Evolutionary conservation across 2,329 filamentous ascomycete genomes (phyloP), one percentile per base, ranked within the genome.

Genomic region (Periglandula ipomoeae): DNA sequence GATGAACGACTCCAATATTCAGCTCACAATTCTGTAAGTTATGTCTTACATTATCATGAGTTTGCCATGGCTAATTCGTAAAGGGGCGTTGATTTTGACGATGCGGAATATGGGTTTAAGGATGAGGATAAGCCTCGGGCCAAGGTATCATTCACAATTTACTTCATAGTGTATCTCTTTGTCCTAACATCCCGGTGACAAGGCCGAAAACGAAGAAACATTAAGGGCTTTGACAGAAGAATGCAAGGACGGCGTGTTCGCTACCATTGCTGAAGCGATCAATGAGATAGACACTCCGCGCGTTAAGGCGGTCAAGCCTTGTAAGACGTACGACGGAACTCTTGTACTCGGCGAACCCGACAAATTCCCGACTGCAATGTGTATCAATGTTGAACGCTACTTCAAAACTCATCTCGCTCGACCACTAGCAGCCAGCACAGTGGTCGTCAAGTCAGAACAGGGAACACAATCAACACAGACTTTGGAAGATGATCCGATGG

Each of bases 71-170:
- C 50, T 49, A 41, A 49, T 24, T 24, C 37, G 20, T 3, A 27
- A 32, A 90, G 85, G 47, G 93, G 93, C 13, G 80, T 95, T 17
- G 93, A 98, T 63, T 97, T 98, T 65, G 89, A 98, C 61, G 89
- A 96, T 63, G 63, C 80, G 1, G 89, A 95, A 2, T 95, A 85
- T 61, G 90, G 90, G 38, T 87, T 88, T 62, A 95, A 95, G 64
- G 91, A 97, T 68, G 89, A 96, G 64, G 79, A 86, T 55, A 98
- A 98, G 63, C 70, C 83, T 17, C 55, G 64, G 0, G 63, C 66
- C 46, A 97, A 97, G 74, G 82, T 84, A 59, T 37, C 47, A 46
- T 49, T n/a, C 22, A 19, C 27, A 17, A 20, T 8, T 4, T 3
- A 37, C 26, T 22, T 19, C 11, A 17, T 43, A 13, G 19, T 9